Conservation (phyloP, 2,329 filamentous ascomycete genomes). For the Falciphora oryzae region DNA sequence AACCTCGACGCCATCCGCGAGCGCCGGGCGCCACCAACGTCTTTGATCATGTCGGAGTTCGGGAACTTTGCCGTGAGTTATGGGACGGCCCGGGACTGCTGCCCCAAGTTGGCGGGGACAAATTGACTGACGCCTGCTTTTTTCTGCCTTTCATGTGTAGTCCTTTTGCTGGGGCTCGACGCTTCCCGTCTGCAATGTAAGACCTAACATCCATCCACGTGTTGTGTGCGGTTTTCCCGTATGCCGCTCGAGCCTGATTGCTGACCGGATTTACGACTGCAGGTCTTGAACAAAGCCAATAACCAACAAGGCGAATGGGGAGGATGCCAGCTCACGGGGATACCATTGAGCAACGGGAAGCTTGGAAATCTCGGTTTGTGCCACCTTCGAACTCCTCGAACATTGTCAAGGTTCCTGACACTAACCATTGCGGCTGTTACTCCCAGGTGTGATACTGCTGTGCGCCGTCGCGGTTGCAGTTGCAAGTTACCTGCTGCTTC, state of each 20-base stretch:
- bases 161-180: conserved; percentile 81
- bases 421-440: conserved; percentile 16
- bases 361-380: conserved; percentile 76
- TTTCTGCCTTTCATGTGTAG: conserved; percentile 34
- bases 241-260: conserved; percentile 12
- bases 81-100: not conserved
- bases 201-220: conserved; percentile 26
- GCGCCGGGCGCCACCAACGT: too few species aligned
- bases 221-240: conserved; percentile 2
- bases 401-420: not conserved
- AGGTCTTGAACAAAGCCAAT: conserved; percentile 61
- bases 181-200: conserved; percentile 77
- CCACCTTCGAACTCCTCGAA: too few species aligned
- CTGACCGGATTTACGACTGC: conserved; percentile 17
- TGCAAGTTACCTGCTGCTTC: conserved; percentile 63
- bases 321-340: conserved; percentile 72
- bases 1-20: not conserved
- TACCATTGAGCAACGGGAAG: conserved; percentile 60
- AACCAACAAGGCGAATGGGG: conserved; percentile 55
- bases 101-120: not conserved
- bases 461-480: conserved; percentile 69
- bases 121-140: conserved; percentile 22
- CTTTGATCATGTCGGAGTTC: conserved; percentile 31
- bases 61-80: conserved; percentile 52
- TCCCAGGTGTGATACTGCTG: conserved; percentile 76